Conservation (phyloP, 164 flowering plant species). For the Vitis amurensis region DNA sequence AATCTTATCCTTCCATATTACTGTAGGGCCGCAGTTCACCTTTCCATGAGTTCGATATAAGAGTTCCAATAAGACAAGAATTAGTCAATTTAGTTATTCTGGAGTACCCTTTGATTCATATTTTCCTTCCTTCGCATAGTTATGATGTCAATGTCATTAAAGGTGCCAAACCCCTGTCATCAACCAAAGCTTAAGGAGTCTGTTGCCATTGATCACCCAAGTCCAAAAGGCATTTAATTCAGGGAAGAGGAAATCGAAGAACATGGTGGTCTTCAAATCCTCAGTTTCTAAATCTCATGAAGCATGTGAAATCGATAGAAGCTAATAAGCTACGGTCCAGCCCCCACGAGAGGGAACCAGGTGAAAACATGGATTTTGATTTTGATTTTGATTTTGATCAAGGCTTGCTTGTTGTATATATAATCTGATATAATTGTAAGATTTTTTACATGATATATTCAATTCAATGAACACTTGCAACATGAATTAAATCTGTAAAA, state of each 20-base stretch:
- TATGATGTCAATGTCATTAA: conserved; percentile 57
- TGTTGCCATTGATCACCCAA: conserved; percentile 21
- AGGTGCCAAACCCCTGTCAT: conserved; percentile 13
- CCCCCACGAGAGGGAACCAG: conserved; percentile 17
- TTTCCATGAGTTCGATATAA: conserved; percentile 56
- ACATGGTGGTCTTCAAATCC: conserved; percentile 35
- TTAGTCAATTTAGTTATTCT: conserved; percentile 48
- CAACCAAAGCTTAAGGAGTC: conserved; percentile 20
- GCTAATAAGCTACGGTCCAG: neutral
- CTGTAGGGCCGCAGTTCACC: conserved; percentile 64
- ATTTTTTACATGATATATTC: too few relatives aligned
- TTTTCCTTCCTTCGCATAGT: conserved; percentile 66
- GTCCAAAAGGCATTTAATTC: conserved; percentile 49
- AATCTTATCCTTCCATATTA: neutral
- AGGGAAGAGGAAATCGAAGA: conserved; percentile 76
- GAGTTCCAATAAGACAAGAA: conserved; percentile 43
- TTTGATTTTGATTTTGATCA: conserved; percentile 54
- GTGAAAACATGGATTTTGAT: conserved; percentile 33
- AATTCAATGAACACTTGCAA: too few relatives aligned
- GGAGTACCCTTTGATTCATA: conserved; percentile 80
- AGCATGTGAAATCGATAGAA: conserved; percentile 14
- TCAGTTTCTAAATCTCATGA: conserved; percentile 46
- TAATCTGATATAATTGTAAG: conserved; percentile 58
- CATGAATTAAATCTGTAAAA: too few relatives aligned
- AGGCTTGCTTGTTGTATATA: conserved; percentile 42